Percentiles rank a stretch among this genome's conserved stretches.
Conservation (phyloP, 83 land plant species). For the Picea abies region DNA sequence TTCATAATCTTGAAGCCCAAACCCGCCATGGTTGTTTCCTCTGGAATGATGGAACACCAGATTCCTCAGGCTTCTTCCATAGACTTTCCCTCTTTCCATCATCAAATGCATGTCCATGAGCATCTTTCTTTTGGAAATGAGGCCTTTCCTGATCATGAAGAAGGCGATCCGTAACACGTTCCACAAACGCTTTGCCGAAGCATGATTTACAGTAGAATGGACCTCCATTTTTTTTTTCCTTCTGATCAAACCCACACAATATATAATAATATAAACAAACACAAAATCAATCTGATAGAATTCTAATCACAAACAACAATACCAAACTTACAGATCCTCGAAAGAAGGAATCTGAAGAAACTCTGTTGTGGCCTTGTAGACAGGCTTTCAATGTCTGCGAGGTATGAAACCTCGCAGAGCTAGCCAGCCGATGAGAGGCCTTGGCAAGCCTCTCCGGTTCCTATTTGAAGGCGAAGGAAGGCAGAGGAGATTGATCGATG, state of each 20-base stretch:
- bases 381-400: background rate
- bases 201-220: conserved; percentile 22
- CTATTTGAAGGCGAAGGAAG: too few relatives aligned
- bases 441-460: background rate
- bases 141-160: conserved; percentile 50
- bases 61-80: conserved; percentile 31
- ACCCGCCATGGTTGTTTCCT: conserved; percentile 18
- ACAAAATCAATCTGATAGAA: too few relatives aligned
- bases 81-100: conserved; percentile 50
- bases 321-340: too few relatives aligned
- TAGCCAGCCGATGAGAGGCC: background rate
- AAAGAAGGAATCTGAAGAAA: background rate
- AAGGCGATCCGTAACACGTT: conserved; percentile 31
- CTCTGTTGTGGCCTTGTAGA: background rate
- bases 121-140: conserved; percentile 45
- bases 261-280: too few relatives aligned
- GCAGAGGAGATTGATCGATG: too few relatives aligned
- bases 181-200: conserved; percentile 44
- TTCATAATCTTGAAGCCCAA: conserved; percentile 47
- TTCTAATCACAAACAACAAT: too few relatives aligned
- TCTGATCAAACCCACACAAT: too few relatives aligned
- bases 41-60: conserved; percentile 24
- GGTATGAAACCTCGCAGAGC: conserved; percentile 19
- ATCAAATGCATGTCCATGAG: conserved; percentile 53
- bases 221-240: conserved; percentile 22